These are phyloP conservation scores for Chaetomium sp. DNA, from an alignment of 2,329 filamentous ascomycete species.

Conservation along the genomic window DNA sequence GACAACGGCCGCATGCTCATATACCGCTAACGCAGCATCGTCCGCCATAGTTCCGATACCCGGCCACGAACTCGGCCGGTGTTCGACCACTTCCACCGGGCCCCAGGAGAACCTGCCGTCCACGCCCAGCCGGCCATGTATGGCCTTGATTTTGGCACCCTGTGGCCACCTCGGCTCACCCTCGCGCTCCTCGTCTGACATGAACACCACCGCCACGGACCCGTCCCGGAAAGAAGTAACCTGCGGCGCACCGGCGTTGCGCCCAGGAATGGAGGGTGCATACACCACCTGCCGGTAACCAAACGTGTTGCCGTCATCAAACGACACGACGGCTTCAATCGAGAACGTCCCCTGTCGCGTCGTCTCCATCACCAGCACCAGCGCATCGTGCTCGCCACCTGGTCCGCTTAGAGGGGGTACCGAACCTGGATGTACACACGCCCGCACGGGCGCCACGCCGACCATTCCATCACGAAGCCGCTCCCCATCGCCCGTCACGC, in stretches of 20 bases:
- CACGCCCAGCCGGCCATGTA: conserved; percentile 24
- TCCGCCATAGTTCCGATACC: neutral
- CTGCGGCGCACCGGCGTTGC: conserved; percentile 41
- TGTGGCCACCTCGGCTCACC: conserved; percentile 31
- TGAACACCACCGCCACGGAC: conserved; percentile 38
- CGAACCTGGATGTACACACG: no score
- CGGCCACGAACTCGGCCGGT: neutral
- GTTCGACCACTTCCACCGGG: neutral
- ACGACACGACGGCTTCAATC: conserved; percentile 39
- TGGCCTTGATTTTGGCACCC: conserved; percentile 35
- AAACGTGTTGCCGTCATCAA: conserved; percentile 38
- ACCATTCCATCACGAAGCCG: conserved; percentile 39
- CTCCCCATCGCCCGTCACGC: conserved; percentile 32
- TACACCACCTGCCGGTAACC: conserved; percentile 36
- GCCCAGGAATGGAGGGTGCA: conserved; percentile 33
- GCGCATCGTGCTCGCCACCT: conserved; percentile 23
- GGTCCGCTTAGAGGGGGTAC: no score
- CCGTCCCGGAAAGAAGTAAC: conserved; percentile 35
- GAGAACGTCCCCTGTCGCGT: conserved; percentile 36
- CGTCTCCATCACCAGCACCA: conserved; percentile 43
- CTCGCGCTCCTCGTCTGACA: conserved; percentile 39
- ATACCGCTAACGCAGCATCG: conserved; percentile 2
- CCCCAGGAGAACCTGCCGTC: conserved; percentile 7
- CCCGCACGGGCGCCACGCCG: conserved; percentile 32
- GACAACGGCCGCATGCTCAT: conserved; percentile 3